Evolutionary conservation across 257 asterid species (phyloP), one percentile per base, ranked within the genome.

Genomic region (Osmanthus fragrans): DNA sequence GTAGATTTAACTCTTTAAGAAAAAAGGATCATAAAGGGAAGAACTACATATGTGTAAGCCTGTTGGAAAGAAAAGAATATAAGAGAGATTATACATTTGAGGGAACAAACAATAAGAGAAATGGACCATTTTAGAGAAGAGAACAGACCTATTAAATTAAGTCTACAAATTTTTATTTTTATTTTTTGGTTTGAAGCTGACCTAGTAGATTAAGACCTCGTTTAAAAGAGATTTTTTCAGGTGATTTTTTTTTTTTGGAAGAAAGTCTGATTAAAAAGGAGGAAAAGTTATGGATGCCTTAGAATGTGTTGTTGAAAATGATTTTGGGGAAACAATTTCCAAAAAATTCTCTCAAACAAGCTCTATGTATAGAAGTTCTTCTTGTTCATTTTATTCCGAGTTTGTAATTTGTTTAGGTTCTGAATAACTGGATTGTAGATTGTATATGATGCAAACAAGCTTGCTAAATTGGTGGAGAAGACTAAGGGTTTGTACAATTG

Each of bases 381-480:
- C 67, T 76, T 30, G 23, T 79, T 4, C 37, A 80, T 54, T 42
- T 80, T 72, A 45, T 84, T 47, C 70, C 5, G 4, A 66, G 8
- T 16, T 63, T 40, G 29, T 63, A 56, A 71, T 71, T 71, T 78
- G 66, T 69, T 21, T 76, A 70, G 47, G 75, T 74, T 68, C 60
- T 54, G 42, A 71, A 73, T 72, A 73, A 82, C 78, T 76, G 85
- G 65, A 78, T 66, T 86, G 72, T 80, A 94, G 98, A 85, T 86
- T 33, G 93, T 92, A 60, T 92, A 87, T 77, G 85, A 92, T 85
- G 97, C 94, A 71, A 88, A 84, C 78, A 86, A 78, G 73, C 96
- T 94, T 71, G 92, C 90, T 29, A 79, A 71, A 66, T 56, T 94
- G 84, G 97, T 94, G 86, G 86, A 84, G 65, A 73, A 79, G 82